phyloP scores from a whole-genome alignment of 2,329 filamentous ascomycete species.

The Colletotrichum sp. region DNA sequence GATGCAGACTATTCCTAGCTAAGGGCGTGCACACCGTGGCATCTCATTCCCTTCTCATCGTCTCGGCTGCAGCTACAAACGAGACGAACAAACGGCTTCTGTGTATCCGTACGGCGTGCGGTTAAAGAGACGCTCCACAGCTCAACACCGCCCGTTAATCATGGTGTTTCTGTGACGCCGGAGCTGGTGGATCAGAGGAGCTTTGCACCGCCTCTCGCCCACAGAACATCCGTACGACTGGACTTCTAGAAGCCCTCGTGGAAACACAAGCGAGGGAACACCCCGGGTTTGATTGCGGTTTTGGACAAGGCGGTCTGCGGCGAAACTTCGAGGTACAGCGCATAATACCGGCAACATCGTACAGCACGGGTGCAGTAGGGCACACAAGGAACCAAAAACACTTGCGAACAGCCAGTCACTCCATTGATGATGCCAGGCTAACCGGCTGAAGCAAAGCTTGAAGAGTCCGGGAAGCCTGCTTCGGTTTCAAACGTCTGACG shows the following conservation, averaged over 20 bases:
- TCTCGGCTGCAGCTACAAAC: background rate
- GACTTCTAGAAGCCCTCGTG: slow-evolving; percentile 15
- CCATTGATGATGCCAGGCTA: background rate
- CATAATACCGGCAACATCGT: background rate
- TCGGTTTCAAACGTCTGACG: slow-evolving; percentile 19
- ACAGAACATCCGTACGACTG: background rate
- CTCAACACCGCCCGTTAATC: background rate
- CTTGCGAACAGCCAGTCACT: background rate
- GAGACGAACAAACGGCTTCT: background rate
- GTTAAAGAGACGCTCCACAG: background rate
- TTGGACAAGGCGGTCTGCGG: background rate
- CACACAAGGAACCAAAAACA: background rate
- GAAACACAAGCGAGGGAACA: background rate
- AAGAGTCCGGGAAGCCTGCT: background rate
- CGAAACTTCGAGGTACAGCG: background rate
- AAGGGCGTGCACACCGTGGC: background rate
- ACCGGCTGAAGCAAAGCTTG: background rate
- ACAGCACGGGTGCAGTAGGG: background rate
- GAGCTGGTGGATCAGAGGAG: background rate
- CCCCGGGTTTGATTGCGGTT: background rate
- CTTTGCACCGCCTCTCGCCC: background rate
- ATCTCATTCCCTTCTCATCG: background rate
- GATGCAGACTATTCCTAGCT: background rate
- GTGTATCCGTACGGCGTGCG: background rate
- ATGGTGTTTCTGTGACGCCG: background rate